Percentiles rank a stretch among this genome's conserved stretches.
phyloP scores from a whole-genome alignment of 2,329 filamentous ascomycete species.

The Botrytis byssoidea region DNA sequence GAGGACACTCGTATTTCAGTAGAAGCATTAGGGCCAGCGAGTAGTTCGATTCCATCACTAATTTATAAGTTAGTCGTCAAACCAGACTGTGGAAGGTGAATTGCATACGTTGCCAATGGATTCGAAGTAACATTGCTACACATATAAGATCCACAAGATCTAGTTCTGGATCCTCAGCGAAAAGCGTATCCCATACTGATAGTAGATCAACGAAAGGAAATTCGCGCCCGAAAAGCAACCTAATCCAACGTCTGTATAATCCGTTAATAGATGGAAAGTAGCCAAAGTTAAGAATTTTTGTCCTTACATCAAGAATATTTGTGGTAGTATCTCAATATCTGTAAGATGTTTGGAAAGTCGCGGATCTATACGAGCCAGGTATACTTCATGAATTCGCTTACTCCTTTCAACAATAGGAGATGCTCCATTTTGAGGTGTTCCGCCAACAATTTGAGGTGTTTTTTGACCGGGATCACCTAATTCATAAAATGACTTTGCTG shows the following conservation, averaged over 20 bases:
- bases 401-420: conserved; percentile 83
- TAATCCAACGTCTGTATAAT: conserved; percentile 69
- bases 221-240: conserved; percentile 88
- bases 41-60: conserved; percentile 84
- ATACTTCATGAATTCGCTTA: conserved; percentile 79
- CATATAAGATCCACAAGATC: conserved; percentile 88
- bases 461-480: conserved; percentile 44
- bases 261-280: conserved; percentile 15
- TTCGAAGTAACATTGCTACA: conserved; percentile 86
- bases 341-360: conserved; percentile 78
- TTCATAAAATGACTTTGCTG: conserved; percentile 83
- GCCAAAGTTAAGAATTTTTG: conserved; percentile 11
- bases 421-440: conserved; percentile 41
- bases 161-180: conserved; percentile 78
- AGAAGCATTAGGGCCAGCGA: conserved; percentile 79
- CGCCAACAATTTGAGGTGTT: conserved; percentile 34
- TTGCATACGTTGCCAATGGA: conserved; percentile 78
- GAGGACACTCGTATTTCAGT: conserved; percentile 68
- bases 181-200: conserved; percentile 84
- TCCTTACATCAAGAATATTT: conserved; percentile 87
- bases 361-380: conserved; percentile 76
- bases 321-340: conserved; percentile 84
- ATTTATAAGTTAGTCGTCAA: not conserved
- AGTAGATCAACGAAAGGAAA: conserved; percentile 86
- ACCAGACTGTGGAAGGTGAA: not conserved